Percentiles rank a stretch among this genome's conserved stretches.
phyloP scores from a whole-genome alignment of 225 moss, liverwort and hornwort species.

The Ulota crispa region DNA sequence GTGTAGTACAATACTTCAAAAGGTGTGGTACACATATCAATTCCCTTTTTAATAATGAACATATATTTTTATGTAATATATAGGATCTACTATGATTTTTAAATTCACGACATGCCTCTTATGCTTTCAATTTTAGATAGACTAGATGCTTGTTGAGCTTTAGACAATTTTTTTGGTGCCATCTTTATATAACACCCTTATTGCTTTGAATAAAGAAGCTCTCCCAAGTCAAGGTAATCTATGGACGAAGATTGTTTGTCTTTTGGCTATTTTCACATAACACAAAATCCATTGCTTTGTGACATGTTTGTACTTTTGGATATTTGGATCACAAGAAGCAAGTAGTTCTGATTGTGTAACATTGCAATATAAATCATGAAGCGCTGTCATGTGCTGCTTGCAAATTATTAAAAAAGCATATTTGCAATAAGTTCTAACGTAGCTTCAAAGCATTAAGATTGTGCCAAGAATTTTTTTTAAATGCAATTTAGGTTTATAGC shows the following conservation, averaged over 20 bases:
- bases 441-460: too few species aligned
- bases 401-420: too few species aligned
- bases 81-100: background rate
- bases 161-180: conserved; percentile 11
- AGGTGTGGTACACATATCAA: too few species aligned
- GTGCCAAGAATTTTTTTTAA: too few species aligned
- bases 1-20: too few species aligned
- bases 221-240: background rate
- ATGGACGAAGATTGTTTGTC: background rate
- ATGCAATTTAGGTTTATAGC: too few species aligned
- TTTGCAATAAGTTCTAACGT: too few species aligned
- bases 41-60: too few species aligned
- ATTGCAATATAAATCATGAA: too few species aligned
- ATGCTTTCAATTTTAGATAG: conserved; percentile 29
- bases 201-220: background rate
- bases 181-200: background rate
- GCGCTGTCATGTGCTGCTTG: too few species aligned
- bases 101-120: background rate
- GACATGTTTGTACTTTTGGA: background rate
- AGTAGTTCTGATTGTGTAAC: background rate
- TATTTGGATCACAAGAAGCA: background rate
- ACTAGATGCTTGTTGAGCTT: conserved; percentile 13
- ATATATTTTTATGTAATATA: too few species aligned
- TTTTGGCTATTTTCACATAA: background rate
- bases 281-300: background rate